Evolutionary conservation across 768 basidiomycete genomes (phyloP).

Genomic region (Wakefieldia striispora): DNA sequence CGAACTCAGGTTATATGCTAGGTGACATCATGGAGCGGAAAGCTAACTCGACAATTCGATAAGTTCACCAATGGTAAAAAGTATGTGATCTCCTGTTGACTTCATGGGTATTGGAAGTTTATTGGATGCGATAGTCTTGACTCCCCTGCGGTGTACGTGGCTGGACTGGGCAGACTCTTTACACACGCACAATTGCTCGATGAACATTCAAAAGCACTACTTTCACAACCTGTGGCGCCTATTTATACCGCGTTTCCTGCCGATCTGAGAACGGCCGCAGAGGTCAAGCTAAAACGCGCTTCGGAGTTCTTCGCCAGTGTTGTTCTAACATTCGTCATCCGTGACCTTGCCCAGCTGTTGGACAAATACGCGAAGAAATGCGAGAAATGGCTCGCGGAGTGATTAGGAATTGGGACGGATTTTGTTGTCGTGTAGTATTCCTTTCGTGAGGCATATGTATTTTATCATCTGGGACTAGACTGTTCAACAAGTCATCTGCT

Average conservation of each 20-base stretch:
- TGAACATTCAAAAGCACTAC: slow-evolving; percentile 77
- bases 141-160: slow-evolving; percentile 82
- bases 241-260: slow-evolving; percentile 69
- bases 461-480: slow-evolving; percentile 36
- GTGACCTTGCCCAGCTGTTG: slow-evolving; percentile 78
- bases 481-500: slow-evolving; percentile 29
- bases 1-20: slow-evolving; percentile 21
- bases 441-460: slow-evolving; percentile 30
- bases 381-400: slow-evolving; percentile 89
- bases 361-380: slow-evolving; percentile 95
- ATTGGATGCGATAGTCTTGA: slow-evolving; percentile 58
- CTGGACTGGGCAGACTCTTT: slow-evolving; percentile 73
- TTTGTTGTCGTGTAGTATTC: slow-evolving; percentile 26
- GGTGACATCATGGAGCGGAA: slow-evolving; percentile 68
- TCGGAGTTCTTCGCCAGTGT: slow-evolving; percentile 94
- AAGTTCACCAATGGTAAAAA: slow-evolving; percentile 89
- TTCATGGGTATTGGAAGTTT: slow-evolving; percentile 12
- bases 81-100: slow-evolving; percentile 41
- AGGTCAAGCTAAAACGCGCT: slow-evolving; percentile 71
- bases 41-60: slow-evolving; percentile 72
- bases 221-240: slow-evolving; percentile 62
- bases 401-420: slow-evolving; percentile 28
- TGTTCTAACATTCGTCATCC: slow-evolving; percentile 85
- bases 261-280: slow-evolving; percentile 62
- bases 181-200: slow-evolving; percentile 76